Conservation (phyloP, 169 alveolate genomes). For the Sarcocystis neurona region DNA sequence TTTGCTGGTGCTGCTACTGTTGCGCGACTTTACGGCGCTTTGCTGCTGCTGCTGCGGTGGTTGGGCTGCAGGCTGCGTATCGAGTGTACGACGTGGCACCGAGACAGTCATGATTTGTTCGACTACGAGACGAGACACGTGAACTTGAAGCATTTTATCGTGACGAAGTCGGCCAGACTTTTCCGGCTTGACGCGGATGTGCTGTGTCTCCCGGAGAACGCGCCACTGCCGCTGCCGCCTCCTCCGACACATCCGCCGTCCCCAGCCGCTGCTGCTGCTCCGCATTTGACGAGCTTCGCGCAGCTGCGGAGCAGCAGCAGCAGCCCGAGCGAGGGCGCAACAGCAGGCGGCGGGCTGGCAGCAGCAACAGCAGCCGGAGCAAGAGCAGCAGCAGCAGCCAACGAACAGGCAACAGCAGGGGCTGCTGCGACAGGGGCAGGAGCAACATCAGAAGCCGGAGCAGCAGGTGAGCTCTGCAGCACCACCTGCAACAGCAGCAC, state of each 20-base stretch:
- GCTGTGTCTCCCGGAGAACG: conserved; percentile 38
- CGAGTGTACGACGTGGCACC: conserved; percentile 87
- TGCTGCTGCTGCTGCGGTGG: neutral
- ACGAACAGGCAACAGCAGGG: neutral
- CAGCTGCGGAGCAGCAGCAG: conserved; percentile 13
- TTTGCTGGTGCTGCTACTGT: neutral
- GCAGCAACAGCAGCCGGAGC: conserved; percentile 24
- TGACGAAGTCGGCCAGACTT: conserved; percentile 61
- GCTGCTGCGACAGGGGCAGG: neutral
- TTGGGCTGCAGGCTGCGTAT: conserved; percentile 58
- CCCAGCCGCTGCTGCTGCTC: conserved; percentile 3
- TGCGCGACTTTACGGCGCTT: neutral
- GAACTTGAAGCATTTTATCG: conserved; percentile 64
- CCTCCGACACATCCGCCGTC: neutral
- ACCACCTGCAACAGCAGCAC: too few relatives aligned
- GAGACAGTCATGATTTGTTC: conserved; percentile 94
- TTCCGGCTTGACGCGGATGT: conserved; percentile 50
- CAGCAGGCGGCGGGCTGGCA: neutral
- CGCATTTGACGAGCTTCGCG: neutral
- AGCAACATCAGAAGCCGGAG: too few relatives aligned
- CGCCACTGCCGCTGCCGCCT: conserved; percentile 15
- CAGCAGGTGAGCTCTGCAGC: too few relatives aligned
- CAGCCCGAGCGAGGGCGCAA: neutral
- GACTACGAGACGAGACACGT: conserved; percentile 93
- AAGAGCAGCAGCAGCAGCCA: conserved; percentile 10